These are phyloP conservation scores for Galeopsis tetrahit DNA, from an alignment of 257 asterid genomes.

Conservation along the genomic window DNA sequence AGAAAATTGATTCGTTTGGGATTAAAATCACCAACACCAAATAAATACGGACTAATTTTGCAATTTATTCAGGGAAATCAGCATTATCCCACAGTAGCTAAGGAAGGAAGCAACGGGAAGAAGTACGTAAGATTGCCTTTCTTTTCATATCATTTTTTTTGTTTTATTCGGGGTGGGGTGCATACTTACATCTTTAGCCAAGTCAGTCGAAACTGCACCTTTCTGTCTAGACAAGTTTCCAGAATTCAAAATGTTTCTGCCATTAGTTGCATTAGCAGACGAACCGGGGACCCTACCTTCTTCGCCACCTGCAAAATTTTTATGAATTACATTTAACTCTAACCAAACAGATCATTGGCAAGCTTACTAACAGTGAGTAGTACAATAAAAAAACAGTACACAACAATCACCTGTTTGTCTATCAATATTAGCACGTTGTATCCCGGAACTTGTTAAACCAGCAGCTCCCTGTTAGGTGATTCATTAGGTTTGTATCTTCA, in stretches of 20 bases:
- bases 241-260: conserved; percentile 56
- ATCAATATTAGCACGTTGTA: conserved; percentile 60
- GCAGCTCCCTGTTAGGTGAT: conserved; percentile 53
- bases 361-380: background rate
- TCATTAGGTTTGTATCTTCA: conserved; percentile 19
- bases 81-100: background rate
- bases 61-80: background rate
- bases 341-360: background rate
- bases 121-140: background rate
- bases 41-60: too few relatives aligned
- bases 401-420: conserved; percentile 60
- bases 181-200: conserved; percentile 62
- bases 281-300: conserved; percentile 61
- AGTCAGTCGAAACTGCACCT: conserved; percentile 53
- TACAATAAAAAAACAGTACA: conserved; percentile 1
- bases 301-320: conserved; percentile 61
- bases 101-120: too few relatives aligned
- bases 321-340: conserved; percentile 12
- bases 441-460: conserved; percentile 70
- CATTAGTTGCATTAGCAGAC: conserved; percentile 52
- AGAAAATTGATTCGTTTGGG: too few relatives aligned
- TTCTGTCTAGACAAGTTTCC: conserved; percentile 68
- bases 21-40: too few relatives aligned
- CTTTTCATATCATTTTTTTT: background rate
- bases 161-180: background rate